phyloP scores from a whole-genome alignment of 2,329 filamentous ascomycete genomes.

The Stromatinia cepivora region DNA sequence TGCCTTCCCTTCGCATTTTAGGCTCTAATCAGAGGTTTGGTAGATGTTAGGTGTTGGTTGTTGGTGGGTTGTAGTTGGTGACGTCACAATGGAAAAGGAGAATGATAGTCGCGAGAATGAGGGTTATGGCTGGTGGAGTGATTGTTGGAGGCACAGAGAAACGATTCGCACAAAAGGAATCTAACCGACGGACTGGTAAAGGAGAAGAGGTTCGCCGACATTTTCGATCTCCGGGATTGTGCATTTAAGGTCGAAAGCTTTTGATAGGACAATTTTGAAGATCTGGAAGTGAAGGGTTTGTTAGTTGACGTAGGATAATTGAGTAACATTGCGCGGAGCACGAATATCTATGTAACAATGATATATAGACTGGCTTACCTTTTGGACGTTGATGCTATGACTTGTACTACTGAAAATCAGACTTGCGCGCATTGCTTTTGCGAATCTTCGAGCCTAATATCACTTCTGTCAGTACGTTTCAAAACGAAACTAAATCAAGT shows the following conservation, averaged over 20 bases:
- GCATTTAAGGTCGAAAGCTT: constrained; percentile 97
- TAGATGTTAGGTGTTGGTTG: background rate
- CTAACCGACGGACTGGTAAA: constrained; percentile 67
- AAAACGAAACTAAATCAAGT: background rate
- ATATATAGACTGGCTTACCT: constrained; percentile 56
- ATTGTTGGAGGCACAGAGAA: background rate
- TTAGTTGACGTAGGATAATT: constrained; percentile 5
- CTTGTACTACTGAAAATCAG: constrained; percentile 98
- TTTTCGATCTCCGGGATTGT: constrained; percentile 99
- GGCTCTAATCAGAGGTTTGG: background rate
- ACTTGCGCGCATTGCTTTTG: constrained; percentile 96
- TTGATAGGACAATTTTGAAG: constrained; percentile 98
- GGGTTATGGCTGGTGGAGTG: background rate
- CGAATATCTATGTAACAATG: background rate
- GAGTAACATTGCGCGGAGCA: background rate
- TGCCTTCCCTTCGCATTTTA: background rate
- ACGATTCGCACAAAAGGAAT: background rate
- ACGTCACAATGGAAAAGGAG: constrained; percentile 10
- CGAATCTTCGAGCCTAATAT: constrained; percentile 81
- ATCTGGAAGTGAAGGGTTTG: constrained; percentile 61
- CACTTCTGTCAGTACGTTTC: constrained; percentile 17
- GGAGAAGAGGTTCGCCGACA: constrained; percentile 88
- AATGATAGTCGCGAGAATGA: background rate
- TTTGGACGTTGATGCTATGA: constrained; percentile 99
- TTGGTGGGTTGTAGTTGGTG: background rate